These are phyloP conservation scores for Polyporus tsugae DNA, from an alignment of 1,284 basidiomycete species.

Conservation along the genomic window DNA sequence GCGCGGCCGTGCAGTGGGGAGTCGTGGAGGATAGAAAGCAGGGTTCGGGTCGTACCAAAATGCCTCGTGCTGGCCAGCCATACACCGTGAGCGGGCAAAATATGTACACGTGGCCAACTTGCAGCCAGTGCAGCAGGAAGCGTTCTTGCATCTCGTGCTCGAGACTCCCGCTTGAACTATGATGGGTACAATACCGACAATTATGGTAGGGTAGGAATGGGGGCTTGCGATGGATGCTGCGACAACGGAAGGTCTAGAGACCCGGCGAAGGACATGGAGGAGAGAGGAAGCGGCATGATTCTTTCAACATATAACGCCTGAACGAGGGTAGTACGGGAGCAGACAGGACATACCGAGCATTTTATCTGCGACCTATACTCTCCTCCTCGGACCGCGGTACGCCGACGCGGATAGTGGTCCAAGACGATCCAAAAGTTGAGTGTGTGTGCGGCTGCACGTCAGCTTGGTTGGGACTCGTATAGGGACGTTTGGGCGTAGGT, in stretches of 20 bases:
- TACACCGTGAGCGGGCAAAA: neutral
- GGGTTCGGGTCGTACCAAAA: neutral
- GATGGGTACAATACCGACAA: neutral
- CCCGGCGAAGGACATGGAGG: slow-evolving; percentile 9
- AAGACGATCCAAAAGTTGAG: neutral
- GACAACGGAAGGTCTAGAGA: neutral
- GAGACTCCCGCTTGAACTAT: neutral
- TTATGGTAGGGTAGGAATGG: neutral
- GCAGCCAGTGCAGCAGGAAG: neutral
- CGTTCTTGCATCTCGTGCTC: neutral
- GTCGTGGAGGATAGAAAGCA: neutral
- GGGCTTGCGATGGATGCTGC: slow-evolving; percentile 21
- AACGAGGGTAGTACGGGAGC: neutral
- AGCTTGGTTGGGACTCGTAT: slow-evolving; percentile 22
- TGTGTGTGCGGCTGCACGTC: neutral
- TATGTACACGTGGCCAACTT: neutral
- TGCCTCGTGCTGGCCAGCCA: slow-evolving; percentile 1
- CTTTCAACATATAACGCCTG: slow-evolving; percentile 6
- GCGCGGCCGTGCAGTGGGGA: neutral
- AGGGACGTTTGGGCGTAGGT: slow-evolving; percentile 31
- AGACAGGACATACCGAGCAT: slow-evolving; percentile 3
- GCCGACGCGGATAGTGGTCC: neutral
- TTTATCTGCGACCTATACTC: neutral
- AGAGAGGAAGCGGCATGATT: no score
- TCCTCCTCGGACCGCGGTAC: neutral